Percentiles rank a stretch among this genome's conserved stretches.
These are phyloP conservation scores for Nigrospora oryzae DNA, from an alignment of 2,329 filamentous ascomycete species.

Conservation along the genomic window DNA sequence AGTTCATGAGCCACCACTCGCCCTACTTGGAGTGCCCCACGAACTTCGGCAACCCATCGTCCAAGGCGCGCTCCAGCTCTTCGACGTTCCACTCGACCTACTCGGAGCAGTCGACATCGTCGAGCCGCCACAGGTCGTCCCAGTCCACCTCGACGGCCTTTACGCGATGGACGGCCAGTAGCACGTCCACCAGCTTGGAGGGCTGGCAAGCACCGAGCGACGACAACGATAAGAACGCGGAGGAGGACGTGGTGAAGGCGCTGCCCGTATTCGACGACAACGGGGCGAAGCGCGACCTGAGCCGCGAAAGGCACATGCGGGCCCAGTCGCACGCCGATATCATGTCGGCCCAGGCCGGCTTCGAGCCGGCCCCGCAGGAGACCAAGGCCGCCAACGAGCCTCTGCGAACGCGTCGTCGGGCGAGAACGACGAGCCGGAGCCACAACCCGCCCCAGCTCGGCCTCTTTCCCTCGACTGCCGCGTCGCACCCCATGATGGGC, in stretches of 20 bases:
- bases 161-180: slow-evolving; percentile 44
- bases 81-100: slow-evolving; percentile 44
- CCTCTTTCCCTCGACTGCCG: slow-evolving; percentile 16
- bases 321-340: slow-evolving; percentile 20
- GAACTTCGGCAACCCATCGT: slow-evolving; percentile 19
- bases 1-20: slow-evolving; percentile 13
- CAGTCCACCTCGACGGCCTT: slow-evolving; percentile 44
- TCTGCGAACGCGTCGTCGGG: slow-evolving; percentile 16
- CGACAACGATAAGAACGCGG: slow-evolving; percentile 5
- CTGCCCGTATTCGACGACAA: slow-evolving; percentile 2
- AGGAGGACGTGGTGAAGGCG: slow-evolving; percentile 2
- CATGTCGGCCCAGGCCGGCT: slow-evolving; percentile 7
- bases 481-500: slow-evolving; percentile 1
- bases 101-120: slow-evolving; percentile 34
- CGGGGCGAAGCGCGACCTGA: slow-evolving; percentile 5
- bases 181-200: slow-evolving; percentile 2
- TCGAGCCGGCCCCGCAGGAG: neutral
- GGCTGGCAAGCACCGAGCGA: slow-evolving; percentile 14
- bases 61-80: slow-evolving; percentile 40
- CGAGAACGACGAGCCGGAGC: slow-evolving; percentile 22
- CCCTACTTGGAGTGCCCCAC: slow-evolving; percentile 21
- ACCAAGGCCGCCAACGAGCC: slow-evolving; percentile 9
- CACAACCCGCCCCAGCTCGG: slow-evolving; percentile 17
- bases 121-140: slow-evolving; percentile 43
- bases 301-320: slow-evolving; percentile 16